These are phyloP conservation scores for Scheffersomyces lignosus DNA, from an alignment of 805 yeast genomes.

Conservation along the genomic window DNA sequence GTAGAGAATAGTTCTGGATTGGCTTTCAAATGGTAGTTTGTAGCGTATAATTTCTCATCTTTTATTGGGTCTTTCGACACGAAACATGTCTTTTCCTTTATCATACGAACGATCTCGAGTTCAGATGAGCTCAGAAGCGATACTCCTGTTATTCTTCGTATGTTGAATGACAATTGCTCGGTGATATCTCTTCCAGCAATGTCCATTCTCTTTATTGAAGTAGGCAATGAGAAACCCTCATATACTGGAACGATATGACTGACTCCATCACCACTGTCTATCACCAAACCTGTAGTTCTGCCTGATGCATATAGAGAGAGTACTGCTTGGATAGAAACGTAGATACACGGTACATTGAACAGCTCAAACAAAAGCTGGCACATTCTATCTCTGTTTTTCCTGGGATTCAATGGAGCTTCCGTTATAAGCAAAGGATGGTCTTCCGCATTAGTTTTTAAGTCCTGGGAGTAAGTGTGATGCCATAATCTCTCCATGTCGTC, in stretches of 20 bases:
- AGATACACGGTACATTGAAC: slow-evolving; percentile 75
- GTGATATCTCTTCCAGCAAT: slow-evolving; percentile 88
- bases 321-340: slow-evolving; percentile 73
- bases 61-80: slow-evolving; percentile 55
- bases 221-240: slow-evolving; percentile 80
- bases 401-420: slow-evolving; percentile 84
- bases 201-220: slow-evolving; percentile 71
- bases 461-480: slow-evolving; percentile 63
- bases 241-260: slow-evolving; percentile 85
- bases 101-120: slow-evolving; percentile 71
- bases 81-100: slow-evolving; percentile 76
- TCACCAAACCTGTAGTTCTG: slow-evolving; percentile 83
- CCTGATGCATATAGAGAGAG: slow-evolving; percentile 86
- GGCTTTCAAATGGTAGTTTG: slow-evolving; percentile 12
- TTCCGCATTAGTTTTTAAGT: slow-evolving; percentile 57
- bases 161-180: slow-evolving; percentile 63
- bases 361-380: slow-evolving; percentile 71
- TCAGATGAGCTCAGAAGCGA: slow-evolving; percentile 71
- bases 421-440: slow-evolving; percentile 88
- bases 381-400: slow-evolving; percentile 55
- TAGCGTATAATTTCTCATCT: slow-evolving; percentile 53
- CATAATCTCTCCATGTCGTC: slow-evolving; percentile 81
- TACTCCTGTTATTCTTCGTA: slow-evolving; percentile 66
- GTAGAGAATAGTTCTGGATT: slow-evolving; percentile 26
- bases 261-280: slow-evolving; percentile 95